Percentiles rank a stretch among this genome's conserved stretches.
Conservation (phyloP, 257 asterid genomes). For the Solanum virginianum region DNA sequence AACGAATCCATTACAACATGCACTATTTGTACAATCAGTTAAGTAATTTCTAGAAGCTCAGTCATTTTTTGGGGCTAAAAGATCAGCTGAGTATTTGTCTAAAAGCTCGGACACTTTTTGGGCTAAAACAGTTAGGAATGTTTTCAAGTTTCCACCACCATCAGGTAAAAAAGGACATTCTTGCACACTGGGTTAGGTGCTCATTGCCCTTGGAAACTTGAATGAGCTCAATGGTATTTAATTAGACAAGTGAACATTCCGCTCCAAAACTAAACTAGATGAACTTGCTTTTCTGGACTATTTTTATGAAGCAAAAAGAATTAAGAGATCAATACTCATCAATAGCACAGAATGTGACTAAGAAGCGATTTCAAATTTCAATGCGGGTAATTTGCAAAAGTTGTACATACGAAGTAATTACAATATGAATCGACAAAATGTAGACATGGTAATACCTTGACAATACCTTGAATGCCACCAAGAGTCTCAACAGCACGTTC, state of each 20-base stretch:
- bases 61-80: background rate
- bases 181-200: background rate
- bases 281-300: background rate
- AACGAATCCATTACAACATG: background rate
- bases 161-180: background rate
- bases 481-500: constrained; percentile 78
- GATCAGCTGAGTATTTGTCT: background rate
- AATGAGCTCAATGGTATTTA: background rate
- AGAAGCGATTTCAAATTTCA: background rate
- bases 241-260: background rate
- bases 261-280: background rate
- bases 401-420: background rate
- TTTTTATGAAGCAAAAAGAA: background rate
- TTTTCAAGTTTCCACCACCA: background rate
- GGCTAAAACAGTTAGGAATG: background rate
- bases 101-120: background rate
- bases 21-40: background rate
- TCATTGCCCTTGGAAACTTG: background rate
- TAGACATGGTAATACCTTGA: constrained; percentile 36
- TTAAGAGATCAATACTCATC: background rate
- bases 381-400: background rate
- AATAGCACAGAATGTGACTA: background rate
- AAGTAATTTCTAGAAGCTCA: background rate
- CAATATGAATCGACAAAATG: background rate
- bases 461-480: constrained; percentile 60